These are phyloP conservation scores for Aphanomyces astaci DNA, from an alignment of 352 stramenopile species.

Conservation along the genomic window DNA sequence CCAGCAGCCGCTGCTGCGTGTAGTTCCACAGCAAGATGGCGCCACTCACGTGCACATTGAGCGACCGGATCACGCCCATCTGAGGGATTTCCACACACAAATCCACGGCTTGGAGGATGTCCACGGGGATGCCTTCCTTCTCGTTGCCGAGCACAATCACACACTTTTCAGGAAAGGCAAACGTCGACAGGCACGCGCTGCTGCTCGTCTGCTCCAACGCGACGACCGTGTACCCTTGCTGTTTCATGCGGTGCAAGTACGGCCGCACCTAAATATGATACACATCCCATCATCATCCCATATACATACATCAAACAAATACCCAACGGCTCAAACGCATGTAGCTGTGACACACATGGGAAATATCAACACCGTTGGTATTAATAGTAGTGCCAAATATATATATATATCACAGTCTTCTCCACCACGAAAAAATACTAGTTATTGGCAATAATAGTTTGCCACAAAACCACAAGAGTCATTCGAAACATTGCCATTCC, in stretches of 20 bases:
- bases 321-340: no score
- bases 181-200: conserved; percentile 77
- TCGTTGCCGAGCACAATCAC: conserved; percentile 95
- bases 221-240: conserved; percentile 87
- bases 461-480: no score
- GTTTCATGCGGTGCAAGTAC: conserved; percentile 68
- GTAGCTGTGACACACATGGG: no score
- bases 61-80: conserved; percentile 92
- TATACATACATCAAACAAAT: no score
- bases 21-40: conserved; percentile 95
- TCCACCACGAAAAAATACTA: no score
- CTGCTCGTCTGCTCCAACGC: conserved; percentile 92
- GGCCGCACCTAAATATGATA: conserved; percentile 12
- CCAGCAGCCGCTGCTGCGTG: conserved; percentile 81
- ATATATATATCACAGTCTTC: no score
- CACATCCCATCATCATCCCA: no score
- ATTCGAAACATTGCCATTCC: conserved; percentile 34
- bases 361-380: no score
- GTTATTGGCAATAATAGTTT: no score
- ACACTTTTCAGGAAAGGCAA: conserved; percentile 82
- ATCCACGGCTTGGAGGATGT: conserved; percentile 93
- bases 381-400: no score
- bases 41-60: conserved; percentile 97
- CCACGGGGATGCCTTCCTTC: conserved; percentile 94
- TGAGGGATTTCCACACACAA: conserved; percentile 97